Evolutionary conservation across 2,329 filamentous ascomycete species (phyloP), one percentile per base, ranked within the genome.

Genomic region (Pseudopyricularia cyperi): DNA sequence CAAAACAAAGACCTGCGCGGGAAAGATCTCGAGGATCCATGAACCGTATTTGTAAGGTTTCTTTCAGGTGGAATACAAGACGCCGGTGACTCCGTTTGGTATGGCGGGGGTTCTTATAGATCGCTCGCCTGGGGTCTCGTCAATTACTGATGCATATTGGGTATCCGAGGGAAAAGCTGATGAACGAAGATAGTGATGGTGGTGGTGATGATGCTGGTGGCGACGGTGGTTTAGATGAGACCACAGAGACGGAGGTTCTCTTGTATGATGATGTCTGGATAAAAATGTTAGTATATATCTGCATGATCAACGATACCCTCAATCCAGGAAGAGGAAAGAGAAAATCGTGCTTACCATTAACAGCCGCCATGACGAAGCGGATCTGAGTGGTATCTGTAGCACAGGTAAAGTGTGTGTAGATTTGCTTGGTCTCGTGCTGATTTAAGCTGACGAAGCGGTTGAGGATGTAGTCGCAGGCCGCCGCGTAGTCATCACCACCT

Each of bases 321-420:
- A 11, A 44, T 14, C n/a, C 22, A 50, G 15, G 7, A 14, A 35
- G 12, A 3, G 35, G 35, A 17, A 17, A 7, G 28, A 4, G 1
- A 48, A 7, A 12, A 15, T 35, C 7, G 14, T 35, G 50, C 83
- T 64, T 78, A 95, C 90, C 90, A 73, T 98, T 98, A 65, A 98
- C 93, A 60, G 93, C 93, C 56, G 91, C 90, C 93, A 98, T 98
- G 71, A 98, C 93, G 76, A 98, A 97, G 65, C 93, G 85, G 63
- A 98, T 98, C 71, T 98, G 93, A 63, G 93, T 96, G 32, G 93
- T 98, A 67, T 98, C 93, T 48, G 93, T 98, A 55, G 93, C 93
- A 68, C 93, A 97, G 50, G 93, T 98, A 73, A 98, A 98, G 71
- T 97, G 93, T 54, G 93, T 98, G 77, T 98, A 98, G 68, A 98